These are phyloP conservation scores for Scolecobasidium constrictum DNA, from an alignment of 2,329 filamentous ascomycete genomes.

Conservation along the genomic window DNA sequence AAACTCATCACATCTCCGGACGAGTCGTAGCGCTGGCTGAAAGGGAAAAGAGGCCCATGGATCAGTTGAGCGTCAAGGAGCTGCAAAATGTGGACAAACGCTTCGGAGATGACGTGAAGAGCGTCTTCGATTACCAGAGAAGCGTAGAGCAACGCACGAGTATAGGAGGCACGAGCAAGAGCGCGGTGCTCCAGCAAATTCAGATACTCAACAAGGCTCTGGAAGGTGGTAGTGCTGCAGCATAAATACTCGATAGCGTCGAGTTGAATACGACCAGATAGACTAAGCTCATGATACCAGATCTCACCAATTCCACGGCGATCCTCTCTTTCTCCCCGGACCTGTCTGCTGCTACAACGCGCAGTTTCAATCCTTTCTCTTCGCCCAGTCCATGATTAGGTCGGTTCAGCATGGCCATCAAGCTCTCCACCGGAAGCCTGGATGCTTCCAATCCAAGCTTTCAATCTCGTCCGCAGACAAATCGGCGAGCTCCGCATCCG, in stretches of 20 bases:
- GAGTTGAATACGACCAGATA: no score
- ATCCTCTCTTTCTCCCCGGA: no score
- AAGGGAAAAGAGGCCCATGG: slow-evolving; percentile 54
- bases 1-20: slow-evolving; percentile 70
- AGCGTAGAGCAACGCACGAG: slow-evolving; percentile 71
- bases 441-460: slow-evolving; percentile 23
- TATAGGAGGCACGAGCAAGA: slow-evolving; percentile 67
- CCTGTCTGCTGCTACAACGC: no score
- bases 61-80: slow-evolving; percentile 55
- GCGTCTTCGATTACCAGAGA: slow-evolving; percentile 69
- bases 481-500: slow-evolving; percentile 45
- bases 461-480: slow-evolving; percentile 40
- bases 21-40: slow-evolving; percentile 63
- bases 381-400: no score
- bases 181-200: slow-evolving; percentile 54
- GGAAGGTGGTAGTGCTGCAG: background rate
- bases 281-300: no score
- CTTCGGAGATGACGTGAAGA: slow-evolving; percentile 60
- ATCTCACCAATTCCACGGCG: no score
- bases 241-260: background rate
- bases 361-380: no score
- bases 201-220: slow-evolving; percentile 30
- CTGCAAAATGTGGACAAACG: slow-evolving; percentile 56
- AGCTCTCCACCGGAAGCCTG: slow-evolving; percentile 10
- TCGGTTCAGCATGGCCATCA: no score